phyloP scores from a whole-genome alignment of 345 rosid genomes.

The Salix arbutifolia region DNA sequence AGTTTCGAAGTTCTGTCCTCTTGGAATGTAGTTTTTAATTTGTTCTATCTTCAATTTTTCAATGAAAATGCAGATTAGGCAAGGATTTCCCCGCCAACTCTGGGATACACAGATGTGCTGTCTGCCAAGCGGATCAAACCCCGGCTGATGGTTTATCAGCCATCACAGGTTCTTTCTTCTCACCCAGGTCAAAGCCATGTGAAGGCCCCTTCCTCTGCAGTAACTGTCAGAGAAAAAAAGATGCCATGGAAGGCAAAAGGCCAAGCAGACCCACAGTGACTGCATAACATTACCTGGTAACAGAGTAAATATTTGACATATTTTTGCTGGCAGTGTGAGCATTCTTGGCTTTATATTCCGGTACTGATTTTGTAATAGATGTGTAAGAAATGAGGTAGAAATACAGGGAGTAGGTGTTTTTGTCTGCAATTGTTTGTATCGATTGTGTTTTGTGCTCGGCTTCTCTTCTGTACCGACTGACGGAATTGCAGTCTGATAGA shows the following conservation, averaged over 20 bases:
- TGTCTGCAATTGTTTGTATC: slow-evolving; percentile 26
- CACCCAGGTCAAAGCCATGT: slow-evolving; percentile 76
- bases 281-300: slow-evolving; percentile 38
- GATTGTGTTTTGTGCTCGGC: slow-evolving; percentile 34
- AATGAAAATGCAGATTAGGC: slow-evolving; percentile 66
- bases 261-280: slow-evolving; percentile 49
- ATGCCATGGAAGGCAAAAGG: slow-evolving; percentile 99
- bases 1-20: neutral
- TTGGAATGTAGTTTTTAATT: neutral
- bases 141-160: slow-evolving; percentile 52
- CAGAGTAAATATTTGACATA: slow-evolving; percentile 43
- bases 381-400: slow-evolving; percentile 41
- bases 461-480: slow-evolving; percentile 42
- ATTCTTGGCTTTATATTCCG: slow-evolving; percentile 34
- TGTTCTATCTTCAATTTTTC: neutral
- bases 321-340: slow-evolving; percentile 49
- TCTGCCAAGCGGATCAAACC: slow-evolving; percentile 87
- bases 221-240: slow-evolving; percentile 81
- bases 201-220: slow-evolving; percentile 94
- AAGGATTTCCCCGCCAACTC: slow-evolving; percentile 57
- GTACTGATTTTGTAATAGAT: slow-evolving; percentile 30
- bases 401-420: slow-evolving; percentile 38
- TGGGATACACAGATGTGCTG: slow-evolving; percentile 85
- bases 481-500: slow-evolving; percentile 29
- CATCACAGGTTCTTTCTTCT: slow-evolving; percentile 58